Percentiles rank a stretch among this genome's conserved stretches.
Conservation (phyloP, 2,329 filamentous ascomycete species). For the Chaetomium sp. region DNA sequence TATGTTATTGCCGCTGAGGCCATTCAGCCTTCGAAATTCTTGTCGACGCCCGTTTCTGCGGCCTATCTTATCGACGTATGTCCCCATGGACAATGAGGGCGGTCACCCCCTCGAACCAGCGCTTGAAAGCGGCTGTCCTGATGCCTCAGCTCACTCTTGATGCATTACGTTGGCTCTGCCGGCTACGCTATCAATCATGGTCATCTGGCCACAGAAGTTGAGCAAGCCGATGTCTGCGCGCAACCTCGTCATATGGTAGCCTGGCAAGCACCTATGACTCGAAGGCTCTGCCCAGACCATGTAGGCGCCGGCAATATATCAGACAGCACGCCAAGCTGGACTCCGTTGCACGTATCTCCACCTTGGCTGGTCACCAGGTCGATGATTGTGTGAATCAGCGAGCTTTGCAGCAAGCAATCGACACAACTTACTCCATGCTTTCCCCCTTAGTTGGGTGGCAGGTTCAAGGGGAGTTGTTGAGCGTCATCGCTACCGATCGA, state of each 20-base stretch:
- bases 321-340: constrained; percentile 18
- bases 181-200: constrained; percentile 4
- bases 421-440: constrained; percentile 2
- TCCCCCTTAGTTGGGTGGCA: constrained; percentile 4
- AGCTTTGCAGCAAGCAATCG: constrained; percentile 26
- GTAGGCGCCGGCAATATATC: constrained; percentile 17
- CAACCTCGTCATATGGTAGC: constrained; percentile 18
- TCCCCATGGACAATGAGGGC: constrained; percentile 21
- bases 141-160: constrained; percentile 23
- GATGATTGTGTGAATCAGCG: constrained; percentile 18
- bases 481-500: not conserved
- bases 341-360: constrained; percentile 13
- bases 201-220: constrained; percentile 19
- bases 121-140: constrained; percentile 17
- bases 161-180: constrained; percentile 8
- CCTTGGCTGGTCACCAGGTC: constrained; percentile 25
- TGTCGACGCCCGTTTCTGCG: constrained; percentile 51
- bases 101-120: constrained; percentile 12
- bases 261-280: constrained; percentile 26
- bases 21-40: constrained; percentile 60
- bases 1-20: constrained; percentile 98
- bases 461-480: constrained; percentile 4
- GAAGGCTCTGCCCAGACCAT: constrained; percentile 13
- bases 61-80: constrained; percentile 26
- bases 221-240: constrained; percentile 21